Evolutionary conservation across 2,329 filamentous ascomycete species (phyloP).

Genomic region (Ambrosiella beaveri): DNA sequence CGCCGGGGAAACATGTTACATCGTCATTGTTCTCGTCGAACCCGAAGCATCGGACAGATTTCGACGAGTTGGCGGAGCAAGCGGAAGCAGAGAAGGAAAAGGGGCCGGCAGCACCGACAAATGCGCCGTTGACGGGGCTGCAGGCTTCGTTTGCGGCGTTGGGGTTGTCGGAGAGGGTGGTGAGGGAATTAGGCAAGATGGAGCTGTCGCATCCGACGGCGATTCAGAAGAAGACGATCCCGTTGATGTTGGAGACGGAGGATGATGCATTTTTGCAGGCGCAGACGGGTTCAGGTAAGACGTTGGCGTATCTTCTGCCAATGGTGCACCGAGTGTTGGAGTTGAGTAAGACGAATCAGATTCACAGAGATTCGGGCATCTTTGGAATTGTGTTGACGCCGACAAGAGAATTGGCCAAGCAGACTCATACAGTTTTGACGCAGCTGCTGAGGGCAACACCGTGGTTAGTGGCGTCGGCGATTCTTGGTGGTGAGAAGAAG

Average conservation of each 20-base stretch:
- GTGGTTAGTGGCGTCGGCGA: slow-evolving; percentile 85
- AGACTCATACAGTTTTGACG: slow-evolving; percentile 77
- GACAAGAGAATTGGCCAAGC: slow-evolving; percentile 83
- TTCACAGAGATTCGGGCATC: slow-evolving; percentile 72
- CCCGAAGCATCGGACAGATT: slow-evolving; percentile 49
- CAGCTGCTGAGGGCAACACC: slow-evolving; percentile 74
- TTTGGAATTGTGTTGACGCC: slow-evolving; percentile 91
- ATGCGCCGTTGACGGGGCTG: slow-evolving; percentile 73
- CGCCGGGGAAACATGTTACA: slow-evolving; percentile 42
- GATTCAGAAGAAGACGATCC: slow-evolving; percentile 80
- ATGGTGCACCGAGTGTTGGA: slow-evolving; percentile 77
- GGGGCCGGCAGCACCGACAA: slow-evolving; percentile 57
- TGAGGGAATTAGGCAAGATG: slow-evolving; percentile 73
- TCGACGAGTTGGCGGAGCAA: slow-evolving; percentile 32
- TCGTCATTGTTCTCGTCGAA: slow-evolving; percentile 91
- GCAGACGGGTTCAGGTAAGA: slow-evolving; percentile 95
- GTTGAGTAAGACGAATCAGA: slow-evolving; percentile 44
- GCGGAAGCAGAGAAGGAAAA: slow-evolving; percentile 26
- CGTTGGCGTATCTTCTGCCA: slow-evolving; percentile 82
- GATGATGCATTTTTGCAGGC: slow-evolving; percentile 92
- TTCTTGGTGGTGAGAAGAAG: slow-evolving; percentile 51
- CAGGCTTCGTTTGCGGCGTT: slow-evolving; percentile 74
- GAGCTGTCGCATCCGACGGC: slow-evolving; percentile 79
- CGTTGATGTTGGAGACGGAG: slow-evolving; percentile 62
- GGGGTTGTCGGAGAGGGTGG: slow-evolving; percentile 63